phyloP scores from a whole-genome alignment of 2,329 filamentous ascomycete species.

The Pochonia chlamydosporia region DNA sequence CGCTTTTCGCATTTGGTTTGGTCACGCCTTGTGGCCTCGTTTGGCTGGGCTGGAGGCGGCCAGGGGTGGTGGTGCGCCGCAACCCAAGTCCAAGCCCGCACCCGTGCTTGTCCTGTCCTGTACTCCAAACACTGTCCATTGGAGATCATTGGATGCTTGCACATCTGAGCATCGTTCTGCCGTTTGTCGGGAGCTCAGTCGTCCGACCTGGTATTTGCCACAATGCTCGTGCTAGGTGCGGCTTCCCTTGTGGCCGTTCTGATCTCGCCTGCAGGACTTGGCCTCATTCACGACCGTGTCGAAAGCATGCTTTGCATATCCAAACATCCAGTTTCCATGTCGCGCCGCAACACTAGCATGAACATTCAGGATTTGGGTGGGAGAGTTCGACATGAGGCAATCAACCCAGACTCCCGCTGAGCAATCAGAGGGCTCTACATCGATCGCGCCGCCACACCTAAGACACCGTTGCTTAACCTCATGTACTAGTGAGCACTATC shows the following conservation, averaged over 20 bases:
- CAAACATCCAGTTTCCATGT: background rate
- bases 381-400: too few species aligned
- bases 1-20: constrained; percentile 2
- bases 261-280: background rate
- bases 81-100: constrained; percentile 1
- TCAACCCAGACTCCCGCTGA: too few species aligned
- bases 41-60: background rate
- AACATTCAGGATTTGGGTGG: too few species aligned
- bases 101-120: too few species aligned
- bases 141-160: background rate
- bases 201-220: background rate
- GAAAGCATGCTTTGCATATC: background rate
- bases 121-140: too few species aligned
- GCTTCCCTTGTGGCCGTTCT: background rate
- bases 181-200: background rate
- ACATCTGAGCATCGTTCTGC: background rate
- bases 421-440: too few species aligned
- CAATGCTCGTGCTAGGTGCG: background rate
- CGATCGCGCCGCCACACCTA: too few species aligned
- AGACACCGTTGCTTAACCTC: too few species aligned
- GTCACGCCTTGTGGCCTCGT: too few species aligned
- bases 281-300: background rate
- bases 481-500: too few species aligned
- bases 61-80: background rate
- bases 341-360: too few species aligned